These are phyloP conservation scores for Tolypocladium album DNA, from an alignment of 2,329 filamentous ascomycete species.

Conservation along the genomic window DNA sequence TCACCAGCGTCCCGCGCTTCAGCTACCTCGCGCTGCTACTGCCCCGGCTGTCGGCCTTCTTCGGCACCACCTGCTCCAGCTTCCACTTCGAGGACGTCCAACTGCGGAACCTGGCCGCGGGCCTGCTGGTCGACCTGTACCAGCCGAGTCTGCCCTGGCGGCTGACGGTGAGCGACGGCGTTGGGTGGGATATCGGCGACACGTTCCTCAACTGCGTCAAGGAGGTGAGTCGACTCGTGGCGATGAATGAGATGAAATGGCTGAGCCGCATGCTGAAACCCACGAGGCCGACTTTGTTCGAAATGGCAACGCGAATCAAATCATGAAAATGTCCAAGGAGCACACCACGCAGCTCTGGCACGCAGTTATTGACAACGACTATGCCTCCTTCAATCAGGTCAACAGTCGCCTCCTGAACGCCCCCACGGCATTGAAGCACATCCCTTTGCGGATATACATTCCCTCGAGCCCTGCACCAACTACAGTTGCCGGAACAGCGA, in stretches of 20 bases:
- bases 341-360: slow-evolving; percentile 78
- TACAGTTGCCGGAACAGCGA: not conserved
- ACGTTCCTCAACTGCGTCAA: slow-evolving; percentile 56
- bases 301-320: slow-evolving; percentile 78
- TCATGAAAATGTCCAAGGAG: slow-evolving; percentile 79
- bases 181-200: slow-evolving; percentile 49
- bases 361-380: slow-evolving; percentile 68
- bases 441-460: slow-evolving; percentile 85
- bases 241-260: not conserved
- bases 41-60: slow-evolving; percentile 43
- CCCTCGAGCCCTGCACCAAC: slow-evolving; percentile 46
- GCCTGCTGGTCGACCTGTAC: slow-evolving; percentile 46
- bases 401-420: slow-evolving; percentile 68
- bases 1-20: slow-evolving; percentile 45
- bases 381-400: slow-evolving; percentile 60
- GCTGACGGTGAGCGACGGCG: slow-evolving; percentile 41
- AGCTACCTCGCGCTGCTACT: slow-evolving; percentile 48
- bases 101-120: slow-evolving; percentile 41
- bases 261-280: not conserved
- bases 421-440: slow-evolving; percentile 62
- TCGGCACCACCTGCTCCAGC: slow-evolving; percentile 42
- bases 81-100: slow-evolving; percentile 47
- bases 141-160: slow-evolving; percentile 43
- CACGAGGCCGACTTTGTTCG: slow-evolving; percentile 69
- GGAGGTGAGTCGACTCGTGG: slow-evolving; percentile 32